Evolutionary conservation across 2,329 filamentous ascomycete species (phyloP).

Genomic region (Nigrospora oryzae): DNA sequence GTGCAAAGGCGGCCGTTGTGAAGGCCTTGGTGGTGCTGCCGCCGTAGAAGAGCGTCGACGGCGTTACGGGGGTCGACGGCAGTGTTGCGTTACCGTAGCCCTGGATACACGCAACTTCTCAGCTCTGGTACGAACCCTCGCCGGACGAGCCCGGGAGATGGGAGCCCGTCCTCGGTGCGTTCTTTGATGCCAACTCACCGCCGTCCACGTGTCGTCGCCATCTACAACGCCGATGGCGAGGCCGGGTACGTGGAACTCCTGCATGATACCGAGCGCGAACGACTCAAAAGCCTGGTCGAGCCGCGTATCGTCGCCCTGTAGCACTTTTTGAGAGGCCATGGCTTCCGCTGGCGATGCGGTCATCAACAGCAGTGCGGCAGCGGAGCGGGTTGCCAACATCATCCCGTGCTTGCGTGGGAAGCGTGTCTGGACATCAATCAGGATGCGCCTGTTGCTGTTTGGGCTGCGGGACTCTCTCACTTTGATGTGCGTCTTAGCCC

Average conservation of each 20-base stretch:
- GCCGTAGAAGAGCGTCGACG: conserved; percentile 41
- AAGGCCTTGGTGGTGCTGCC: conserved; percentile 48
- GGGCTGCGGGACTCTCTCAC: too few relatives aligned
- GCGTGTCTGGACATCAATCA: too few relatives aligned
- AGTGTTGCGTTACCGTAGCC: conserved; percentile 32
- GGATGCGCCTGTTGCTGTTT: too few relatives aligned
- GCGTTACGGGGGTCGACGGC: conserved; percentile 28
- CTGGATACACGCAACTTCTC: conserved; percentile 13
- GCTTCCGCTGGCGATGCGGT: too few relatives aligned
- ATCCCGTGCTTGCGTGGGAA: too few relatives aligned
- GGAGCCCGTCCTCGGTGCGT: too few relatives aligned
- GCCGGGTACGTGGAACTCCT: conserved; percentile 38
- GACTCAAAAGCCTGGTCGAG: conserved; percentile 7
- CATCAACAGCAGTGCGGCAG: too few relatives aligned
- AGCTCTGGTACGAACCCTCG: too few relatives aligned
- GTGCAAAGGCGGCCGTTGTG: conserved; percentile 37
- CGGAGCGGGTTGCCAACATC: too few relatives aligned
- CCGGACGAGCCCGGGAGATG: too few relatives aligned
- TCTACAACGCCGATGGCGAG: conserved; percentile 39
- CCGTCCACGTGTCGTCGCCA: conserved; percentile 28
- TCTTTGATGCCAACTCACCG: conserved; percentile 17
- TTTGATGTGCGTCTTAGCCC: too few relatives aligned
- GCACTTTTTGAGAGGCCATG: conserved; percentile 4
- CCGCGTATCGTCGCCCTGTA: not conserved
- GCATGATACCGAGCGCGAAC: conserved; percentile 11